Conservation (phyloP, 345 rosid genomes). For the Sonneratia alba region DNA sequence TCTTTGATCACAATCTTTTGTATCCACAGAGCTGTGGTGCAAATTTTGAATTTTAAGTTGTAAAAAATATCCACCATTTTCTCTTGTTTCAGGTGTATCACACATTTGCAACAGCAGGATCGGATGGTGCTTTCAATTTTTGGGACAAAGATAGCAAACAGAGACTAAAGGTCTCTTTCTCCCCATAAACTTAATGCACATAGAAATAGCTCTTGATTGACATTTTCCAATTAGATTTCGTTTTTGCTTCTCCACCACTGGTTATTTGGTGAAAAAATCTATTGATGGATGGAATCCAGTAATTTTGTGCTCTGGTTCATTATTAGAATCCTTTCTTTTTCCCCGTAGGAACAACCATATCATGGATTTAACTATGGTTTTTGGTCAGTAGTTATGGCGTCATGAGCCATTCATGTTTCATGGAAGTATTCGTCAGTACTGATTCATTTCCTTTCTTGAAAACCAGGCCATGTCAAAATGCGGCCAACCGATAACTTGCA, state of each 20-base stretch:
- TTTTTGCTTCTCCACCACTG: background rate
- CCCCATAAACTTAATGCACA: background rate
- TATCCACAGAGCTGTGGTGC: background rate
- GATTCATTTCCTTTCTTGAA: background rate
- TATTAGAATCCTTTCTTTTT: background rate
- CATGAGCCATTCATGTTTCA: background rate
- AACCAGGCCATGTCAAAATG: conserved; percentile 88
- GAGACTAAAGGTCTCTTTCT: conserved; percentile 65
- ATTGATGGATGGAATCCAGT: background rate
- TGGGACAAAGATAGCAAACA: conserved; percentile 99
- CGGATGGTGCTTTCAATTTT: conserved; percentile 93
- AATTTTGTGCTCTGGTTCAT: background rate
- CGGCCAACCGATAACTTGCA: conserved; percentile 74
- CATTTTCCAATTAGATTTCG: background rate
- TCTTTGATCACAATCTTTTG: background rate
- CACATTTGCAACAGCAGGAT: conserved; percentile 98
- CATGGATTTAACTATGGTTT: background rate
- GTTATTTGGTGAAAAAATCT: background rate
- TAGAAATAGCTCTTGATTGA: background rate
- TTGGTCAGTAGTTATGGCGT: background rate
- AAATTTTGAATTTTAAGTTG: background rate
- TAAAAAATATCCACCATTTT: background rate
- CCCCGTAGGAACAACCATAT: background rate
- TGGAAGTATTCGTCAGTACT: background rate
- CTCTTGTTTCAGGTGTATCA: conserved; percentile 61